Conservation (phyloP, 2,329 filamentous ascomycete genomes). For the Zymoseptoria tritici region DNA sequence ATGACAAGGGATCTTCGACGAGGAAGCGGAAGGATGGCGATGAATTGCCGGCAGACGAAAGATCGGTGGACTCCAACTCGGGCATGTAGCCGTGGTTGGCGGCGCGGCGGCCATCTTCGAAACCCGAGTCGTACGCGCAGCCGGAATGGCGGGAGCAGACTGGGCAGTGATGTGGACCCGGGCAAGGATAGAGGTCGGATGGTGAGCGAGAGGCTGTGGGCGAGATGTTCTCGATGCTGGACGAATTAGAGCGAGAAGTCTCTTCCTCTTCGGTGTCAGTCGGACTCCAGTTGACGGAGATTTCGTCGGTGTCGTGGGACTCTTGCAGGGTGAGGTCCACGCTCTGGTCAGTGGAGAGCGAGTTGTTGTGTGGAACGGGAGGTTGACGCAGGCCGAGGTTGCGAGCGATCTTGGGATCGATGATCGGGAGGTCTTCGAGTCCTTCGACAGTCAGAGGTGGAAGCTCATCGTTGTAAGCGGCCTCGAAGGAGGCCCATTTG, state of each 20-base stretch:
- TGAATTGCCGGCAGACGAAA: conserved; percentile 3
- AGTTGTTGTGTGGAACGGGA: background rate
- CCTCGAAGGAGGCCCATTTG: conserved; percentile 38
- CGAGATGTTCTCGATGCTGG: background rate
- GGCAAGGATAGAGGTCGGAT: conserved; percentile 22
- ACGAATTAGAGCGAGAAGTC: conserved; percentile 1
- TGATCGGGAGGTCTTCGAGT: conserved; percentile 27
- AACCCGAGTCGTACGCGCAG: conserved; percentile 26
- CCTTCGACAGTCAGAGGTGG: conserved; percentile 29
- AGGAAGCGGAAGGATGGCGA: conserved; percentile 15
- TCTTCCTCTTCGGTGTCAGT: conserved; percentile 17
- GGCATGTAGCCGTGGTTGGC: conserved; percentile 22
- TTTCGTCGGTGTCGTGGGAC: conserved; percentile 17
- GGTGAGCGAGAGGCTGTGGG: conserved; percentile 4
- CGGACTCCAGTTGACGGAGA: conserved; percentile 22
- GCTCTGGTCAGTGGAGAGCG: background rate
- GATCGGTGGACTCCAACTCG: conserved; percentile 1
- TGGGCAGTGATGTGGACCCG: conserved; percentile 21
- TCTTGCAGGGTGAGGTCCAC: conserved; percentile 23
- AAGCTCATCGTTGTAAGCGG: conserved; percentile 33
- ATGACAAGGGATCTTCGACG: conserved; percentile 13
- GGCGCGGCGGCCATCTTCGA: conserved; percentile 24
- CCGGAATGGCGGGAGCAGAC: conserved; percentile 21
- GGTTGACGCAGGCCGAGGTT: conserved; percentile 27
- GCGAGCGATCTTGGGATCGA: conserved; percentile 30